A percentile compares a stretch with the other conserved stretches of the same genome.
phyloP scores from a whole-genome alignment of 257 asterid species.

The Petunia secreta region DNA sequence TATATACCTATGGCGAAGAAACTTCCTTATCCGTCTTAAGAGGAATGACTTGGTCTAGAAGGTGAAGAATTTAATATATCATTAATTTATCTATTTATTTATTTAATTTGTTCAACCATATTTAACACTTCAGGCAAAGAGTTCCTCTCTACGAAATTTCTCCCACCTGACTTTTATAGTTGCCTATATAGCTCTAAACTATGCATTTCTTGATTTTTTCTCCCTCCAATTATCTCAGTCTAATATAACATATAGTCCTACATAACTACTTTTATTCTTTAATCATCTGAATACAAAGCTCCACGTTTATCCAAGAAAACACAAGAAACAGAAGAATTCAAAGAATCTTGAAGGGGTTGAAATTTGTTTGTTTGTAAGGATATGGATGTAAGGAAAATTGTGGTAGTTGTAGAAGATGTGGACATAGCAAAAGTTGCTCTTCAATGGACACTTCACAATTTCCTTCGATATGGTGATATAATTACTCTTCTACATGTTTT shows the following conservation, averaged over 20 bases:
- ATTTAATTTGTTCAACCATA: no score
- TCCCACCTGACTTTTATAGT: no score
- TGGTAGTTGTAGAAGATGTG: slow-evolving; percentile 81
- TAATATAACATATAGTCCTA: neutral
- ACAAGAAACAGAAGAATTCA: neutral
- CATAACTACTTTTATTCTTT: neutral
- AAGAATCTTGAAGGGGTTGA: neutral
- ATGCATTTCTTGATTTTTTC: no score
- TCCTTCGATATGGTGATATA: slow-evolving; percentile 68
- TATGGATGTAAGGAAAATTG: slow-evolving; percentile 54
- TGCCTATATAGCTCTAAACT: no score
- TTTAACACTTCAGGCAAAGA: no score
- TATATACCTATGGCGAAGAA: no score
- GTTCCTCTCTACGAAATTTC: no score
- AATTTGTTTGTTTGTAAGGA: no score
- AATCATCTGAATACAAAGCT: neutral
- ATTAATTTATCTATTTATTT: no score
- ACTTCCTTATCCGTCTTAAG: no score
- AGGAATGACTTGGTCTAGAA: no score
- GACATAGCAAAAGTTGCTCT: slow-evolving; percentile 77
- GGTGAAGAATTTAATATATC: no score
- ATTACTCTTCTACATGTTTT: slow-evolving; percentile 75
- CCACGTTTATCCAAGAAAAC: neutral
- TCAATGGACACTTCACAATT: slow-evolving; percentile 76
- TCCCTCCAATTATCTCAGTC: neutral